Percentiles rank a stretch among this genome's conserved stretches.
Evolutionary conservation across 345 rosid genomes (phyloP).

Genomic region (Pelargonium nanum): DNA sequence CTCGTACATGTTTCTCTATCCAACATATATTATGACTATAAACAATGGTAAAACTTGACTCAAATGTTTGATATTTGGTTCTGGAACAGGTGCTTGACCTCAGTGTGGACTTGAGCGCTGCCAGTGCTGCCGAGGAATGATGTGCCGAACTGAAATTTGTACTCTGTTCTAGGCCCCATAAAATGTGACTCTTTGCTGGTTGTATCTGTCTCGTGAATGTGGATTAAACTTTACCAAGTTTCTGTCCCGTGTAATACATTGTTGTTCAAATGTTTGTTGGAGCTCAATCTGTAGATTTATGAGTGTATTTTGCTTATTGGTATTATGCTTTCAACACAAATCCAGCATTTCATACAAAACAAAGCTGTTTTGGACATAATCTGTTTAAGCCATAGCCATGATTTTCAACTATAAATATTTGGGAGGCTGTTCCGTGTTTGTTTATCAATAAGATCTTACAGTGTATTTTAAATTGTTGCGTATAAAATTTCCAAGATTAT

Average conservation of each 20-base stretch:
- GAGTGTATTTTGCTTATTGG: neutral
- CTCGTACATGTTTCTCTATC: too few species aligned
- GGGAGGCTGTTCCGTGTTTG: too few species aligned
- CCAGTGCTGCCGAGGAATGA: constrained; percentile 87
- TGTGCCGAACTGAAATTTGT: constrained; percentile 1
- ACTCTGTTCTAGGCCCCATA: neutral
- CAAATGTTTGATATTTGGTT: too few species aligned
- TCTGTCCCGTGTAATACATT: neutral
- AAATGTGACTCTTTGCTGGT: neutral
- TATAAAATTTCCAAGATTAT: too few species aligned
- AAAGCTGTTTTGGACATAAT: too few species aligned
- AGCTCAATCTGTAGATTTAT: neutral
- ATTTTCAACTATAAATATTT: too few species aligned
- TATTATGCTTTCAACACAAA: neutral
- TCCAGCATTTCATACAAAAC: too few species aligned
- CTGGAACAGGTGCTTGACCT: constrained; percentile 59
- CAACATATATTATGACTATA: too few species aligned
- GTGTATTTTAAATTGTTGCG: too few species aligned
- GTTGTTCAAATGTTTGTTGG: neutral
- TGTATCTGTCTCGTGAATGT: neutral
- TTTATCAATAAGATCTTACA: too few species aligned
- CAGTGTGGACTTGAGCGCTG: constrained; percentile 82
- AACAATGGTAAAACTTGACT: too few species aligned
- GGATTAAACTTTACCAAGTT: neutral
- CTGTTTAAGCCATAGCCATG: too few species aligned